phyloP scores from a whole-genome alignment of 2,329 filamentous ascomycete genomes.

The Fusarium nisikadoi region DNA sequence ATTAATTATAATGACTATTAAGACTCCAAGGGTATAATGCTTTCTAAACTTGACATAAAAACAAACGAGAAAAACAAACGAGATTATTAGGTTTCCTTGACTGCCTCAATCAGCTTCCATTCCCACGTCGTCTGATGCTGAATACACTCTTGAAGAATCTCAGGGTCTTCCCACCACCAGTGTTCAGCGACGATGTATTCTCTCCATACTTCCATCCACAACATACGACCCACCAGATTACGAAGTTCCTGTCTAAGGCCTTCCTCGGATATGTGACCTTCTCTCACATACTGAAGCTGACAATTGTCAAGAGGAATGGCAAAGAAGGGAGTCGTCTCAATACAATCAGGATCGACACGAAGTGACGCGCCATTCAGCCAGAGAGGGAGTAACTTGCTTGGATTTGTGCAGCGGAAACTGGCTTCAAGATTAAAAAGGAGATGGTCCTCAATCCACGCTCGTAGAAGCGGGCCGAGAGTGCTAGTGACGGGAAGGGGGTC shows the following conservation, averaged over 20 bases:
- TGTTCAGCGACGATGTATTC: conserved; percentile 56
- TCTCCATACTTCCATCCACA: conserved; percentile 72
- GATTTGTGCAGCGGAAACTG: conserved; percentile 68
- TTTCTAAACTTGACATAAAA: background rate
- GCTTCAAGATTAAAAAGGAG: conserved; percentile 68
- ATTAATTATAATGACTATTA: background rate
- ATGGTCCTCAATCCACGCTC: conserved; percentile 70
- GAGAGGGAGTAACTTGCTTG: conserved; percentile 65
- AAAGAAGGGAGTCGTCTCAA: conserved; percentile 58
- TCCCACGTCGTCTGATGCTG: conserved; percentile 66
- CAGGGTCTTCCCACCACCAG: conserved; percentile 72
- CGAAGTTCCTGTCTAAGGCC: conserved; percentile 58
- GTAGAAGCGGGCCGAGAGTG: conserved; percentile 66
- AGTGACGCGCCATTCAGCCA: conserved; percentile 68
- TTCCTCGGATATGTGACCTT: conserved; percentile 39
- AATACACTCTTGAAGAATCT: conserved; percentile 64
- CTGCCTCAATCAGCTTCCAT: conserved; percentile 65
- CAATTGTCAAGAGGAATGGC: conserved; percentile 49
- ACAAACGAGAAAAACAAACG: background rate
- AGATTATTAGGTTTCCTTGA: conserved; percentile 53
- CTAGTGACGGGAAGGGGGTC: conserved; percentile 67
- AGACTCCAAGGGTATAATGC: conserved; percentile 17
- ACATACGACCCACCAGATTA: conserved; percentile 63
- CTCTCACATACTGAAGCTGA: conserved; percentile 29
- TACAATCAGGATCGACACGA: conserved; percentile 56